Evolutionary conservation across 495 filamentous ascomycete species (phyloP).

Genomic region (Neurospora sp.): DNA sequence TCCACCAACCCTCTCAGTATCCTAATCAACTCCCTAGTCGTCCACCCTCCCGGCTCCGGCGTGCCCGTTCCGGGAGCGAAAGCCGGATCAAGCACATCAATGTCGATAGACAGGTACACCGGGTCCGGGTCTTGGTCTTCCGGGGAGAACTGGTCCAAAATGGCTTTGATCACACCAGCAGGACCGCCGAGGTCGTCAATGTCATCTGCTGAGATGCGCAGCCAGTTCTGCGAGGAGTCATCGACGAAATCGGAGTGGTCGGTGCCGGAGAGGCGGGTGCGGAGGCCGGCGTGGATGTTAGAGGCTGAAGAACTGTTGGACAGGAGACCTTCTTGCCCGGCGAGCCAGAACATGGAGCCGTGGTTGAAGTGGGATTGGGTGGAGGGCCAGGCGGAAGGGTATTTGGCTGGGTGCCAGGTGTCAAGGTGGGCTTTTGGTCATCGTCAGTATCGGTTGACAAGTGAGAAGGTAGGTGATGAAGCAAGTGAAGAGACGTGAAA

Average conservation of each 20-base stretch:
- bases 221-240: conserved; percentile 52
- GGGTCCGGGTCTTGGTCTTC: conserved; percentile 34
- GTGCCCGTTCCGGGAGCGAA: conserved; percentile 65
- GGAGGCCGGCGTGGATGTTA: conserved; percentile 68
- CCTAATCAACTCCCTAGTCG: conserved; percentile 58
- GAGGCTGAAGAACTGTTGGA: conserved; percentile 46
- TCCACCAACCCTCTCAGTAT: conserved; percentile 56
- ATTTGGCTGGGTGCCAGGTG: conserved; percentile 75
- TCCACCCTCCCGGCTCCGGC: conserved; percentile 68
- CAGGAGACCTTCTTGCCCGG: conserved; percentile 63
- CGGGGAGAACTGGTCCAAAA: conserved; percentile 48
- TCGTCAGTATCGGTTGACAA: background rate
- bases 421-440: conserved; percentile 46
- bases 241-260: conserved; percentile 58
- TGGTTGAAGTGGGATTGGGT: conserved; percentile 70
- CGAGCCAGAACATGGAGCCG: conserved; percentile 79
- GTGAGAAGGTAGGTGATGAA: background rate
- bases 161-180: conserved; percentile 45
- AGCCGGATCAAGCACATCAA: conserved; percentile 65
- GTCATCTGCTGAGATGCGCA: conserved; percentile 56
- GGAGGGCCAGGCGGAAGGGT: conserved; percentile 61
- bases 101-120: conserved; percentile 65
- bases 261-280: conserved; percentile 58
- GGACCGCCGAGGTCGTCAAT: conserved; percentile 55
- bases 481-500: conserved; percentile 9